Conservation (phyloP, 208 protist species). For the Naegleria fowleri region DNA sequence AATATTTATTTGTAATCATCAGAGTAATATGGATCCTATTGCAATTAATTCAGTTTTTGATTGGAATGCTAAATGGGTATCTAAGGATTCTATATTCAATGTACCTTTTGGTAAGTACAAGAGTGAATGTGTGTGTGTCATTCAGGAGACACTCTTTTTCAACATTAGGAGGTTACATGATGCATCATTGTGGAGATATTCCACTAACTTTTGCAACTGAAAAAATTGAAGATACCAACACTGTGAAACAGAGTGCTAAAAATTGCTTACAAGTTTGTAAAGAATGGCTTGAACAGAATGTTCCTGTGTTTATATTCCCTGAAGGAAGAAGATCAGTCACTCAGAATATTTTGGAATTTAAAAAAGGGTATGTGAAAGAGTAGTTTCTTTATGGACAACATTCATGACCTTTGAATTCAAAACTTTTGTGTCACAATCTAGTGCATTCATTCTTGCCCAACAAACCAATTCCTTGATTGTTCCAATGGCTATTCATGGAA, state of each 20-base stretch:
- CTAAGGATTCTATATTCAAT: conserved; percentile 64
- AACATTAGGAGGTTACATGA: conserved; percentile 58
- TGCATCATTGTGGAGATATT: conserved; percentile 67
- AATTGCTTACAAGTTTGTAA: conserved; percentile 60
- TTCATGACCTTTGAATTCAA: too few species aligned
- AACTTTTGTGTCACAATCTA: too few species aligned
- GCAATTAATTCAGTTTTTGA: conserved; percentile 55
- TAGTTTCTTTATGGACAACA: too few species aligned
- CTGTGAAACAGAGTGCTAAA: conserved; percentile 64
- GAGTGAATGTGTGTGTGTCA: too few species aligned
- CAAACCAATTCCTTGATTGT: conserved; percentile 67
- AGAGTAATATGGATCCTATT: conserved; percentile 33
- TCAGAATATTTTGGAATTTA: conserved; percentile 63
- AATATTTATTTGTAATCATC: conserved; percentile 15
- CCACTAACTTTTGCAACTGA: conserved; percentile 58
- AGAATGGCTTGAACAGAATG: conserved; percentile 28
- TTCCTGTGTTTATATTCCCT: conserved; percentile 59
- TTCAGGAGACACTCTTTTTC: too few species aligned
- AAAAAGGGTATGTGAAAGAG: conserved; percentile 52
- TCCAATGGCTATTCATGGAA: conserved; percentile 65
- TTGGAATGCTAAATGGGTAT: conserved; percentile 64
- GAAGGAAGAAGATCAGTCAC: conserved; percentile 65
- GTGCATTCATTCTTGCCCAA: conserved; percentile 65
- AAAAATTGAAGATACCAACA: conserved; percentile 61
- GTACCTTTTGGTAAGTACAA: conserved; percentile 57